Conservation (phyloP, 768 basidiomycete genomes). For the Daedaleopsis sinensis region DNA sequence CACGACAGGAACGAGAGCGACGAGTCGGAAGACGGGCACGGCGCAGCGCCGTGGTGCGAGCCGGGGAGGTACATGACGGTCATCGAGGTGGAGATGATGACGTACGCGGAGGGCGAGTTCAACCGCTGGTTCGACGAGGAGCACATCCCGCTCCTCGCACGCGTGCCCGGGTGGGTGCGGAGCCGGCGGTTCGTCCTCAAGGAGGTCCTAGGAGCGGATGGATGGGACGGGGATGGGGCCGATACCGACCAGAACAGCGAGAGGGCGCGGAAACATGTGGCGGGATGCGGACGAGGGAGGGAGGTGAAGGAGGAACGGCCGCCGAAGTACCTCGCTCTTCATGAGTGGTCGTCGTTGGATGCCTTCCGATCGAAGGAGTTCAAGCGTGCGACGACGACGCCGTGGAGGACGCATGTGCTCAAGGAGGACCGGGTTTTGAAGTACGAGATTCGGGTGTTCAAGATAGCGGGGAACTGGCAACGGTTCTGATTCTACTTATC, state of each 20-base stretch:
- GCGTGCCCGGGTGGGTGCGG: constrained; percentile 44
- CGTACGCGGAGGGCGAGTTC: constrained; percentile 29
- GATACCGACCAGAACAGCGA: constrained; percentile 20
- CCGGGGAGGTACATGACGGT: constrained; percentile 29
- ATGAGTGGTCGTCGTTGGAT: constrained; percentile 37
- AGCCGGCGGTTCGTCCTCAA: constrained; percentile 43
- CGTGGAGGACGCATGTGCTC: constrained; percentile 45
- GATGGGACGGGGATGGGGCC: not conserved
- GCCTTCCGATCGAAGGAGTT: constrained; percentile 41
- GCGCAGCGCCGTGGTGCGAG: not conserved
- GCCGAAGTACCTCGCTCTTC: constrained; percentile 44
- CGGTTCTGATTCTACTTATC: not conserved
- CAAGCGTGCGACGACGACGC: constrained; percentile 43
- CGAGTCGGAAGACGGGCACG: not conserved
- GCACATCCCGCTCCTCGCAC: constrained; percentile 38
- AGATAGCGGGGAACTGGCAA: not conserved
- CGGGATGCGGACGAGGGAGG: constrained; percentile 5
- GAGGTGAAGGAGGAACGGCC: constrained; percentile 18
- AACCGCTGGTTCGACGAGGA: constrained; percentile 33
- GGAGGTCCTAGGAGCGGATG: constrained; percentile 18
- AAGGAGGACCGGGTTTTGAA: constrained; percentile 31
- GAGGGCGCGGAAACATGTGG: not conserved
- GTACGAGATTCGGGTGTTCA: constrained; percentile 36
- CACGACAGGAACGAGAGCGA: not conserved
- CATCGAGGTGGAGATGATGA: constrained; percentile 26